A percentile compares a stretch with the other conserved stretches of the same genome.
Conservation (phyloP, 306 rosid species). For the Citrullus colocynthis region DNA sequence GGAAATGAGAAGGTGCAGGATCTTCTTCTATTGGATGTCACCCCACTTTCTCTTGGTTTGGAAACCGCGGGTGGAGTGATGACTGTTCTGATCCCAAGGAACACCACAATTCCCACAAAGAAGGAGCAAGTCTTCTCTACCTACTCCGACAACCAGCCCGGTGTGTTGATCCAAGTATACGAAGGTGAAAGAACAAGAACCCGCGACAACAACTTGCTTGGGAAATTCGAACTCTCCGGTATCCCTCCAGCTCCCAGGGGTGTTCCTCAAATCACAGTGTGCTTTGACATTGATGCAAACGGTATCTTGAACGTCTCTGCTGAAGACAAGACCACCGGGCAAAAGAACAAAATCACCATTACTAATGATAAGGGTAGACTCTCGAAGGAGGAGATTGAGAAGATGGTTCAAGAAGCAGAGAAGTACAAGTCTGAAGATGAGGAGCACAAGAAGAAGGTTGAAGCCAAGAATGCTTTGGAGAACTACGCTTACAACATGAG, state of each 20-base stretch:
- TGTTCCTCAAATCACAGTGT: conserved; percentile 66
- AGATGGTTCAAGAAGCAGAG: conserved; percentile 76
- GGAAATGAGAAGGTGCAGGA: conserved; percentile 78
- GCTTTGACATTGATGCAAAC: conserved; percentile 64
- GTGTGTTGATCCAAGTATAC: conserved; percentile 63
- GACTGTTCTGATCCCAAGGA: conserved; percentile 63
- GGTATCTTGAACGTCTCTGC: conserved; percentile 72
- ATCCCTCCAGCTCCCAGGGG: conserved; percentile 80
- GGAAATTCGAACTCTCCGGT: conserved; percentile 63
- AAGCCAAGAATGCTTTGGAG: conserved; percentile 56
- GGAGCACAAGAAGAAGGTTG: conserved; percentile 55
- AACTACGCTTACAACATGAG: conserved; percentile 59
- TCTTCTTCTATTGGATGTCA: conserved; percentile 55
- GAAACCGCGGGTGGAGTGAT: conserved; percentile 73
- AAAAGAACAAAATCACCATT: conserved; percentile 71
- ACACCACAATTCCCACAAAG: conserved; percentile 68
- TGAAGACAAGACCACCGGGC: conserved; percentile 61
- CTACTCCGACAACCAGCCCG: conserved; percentile 68
- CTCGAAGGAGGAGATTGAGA: conserved; percentile 66
- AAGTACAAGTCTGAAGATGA: conserved; percentile 71
- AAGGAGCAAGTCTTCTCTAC: conserved; percentile 74
- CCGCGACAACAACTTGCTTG: conserved; percentile 57
- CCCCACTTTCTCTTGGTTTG: conserved; percentile 56
- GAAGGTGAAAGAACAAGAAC: conserved; percentile 68
- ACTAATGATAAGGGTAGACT: conserved; percentile 66